Conservation (phyloP, 352 stramenopile species). For the Hyphochytrium catenoides region DNA sequence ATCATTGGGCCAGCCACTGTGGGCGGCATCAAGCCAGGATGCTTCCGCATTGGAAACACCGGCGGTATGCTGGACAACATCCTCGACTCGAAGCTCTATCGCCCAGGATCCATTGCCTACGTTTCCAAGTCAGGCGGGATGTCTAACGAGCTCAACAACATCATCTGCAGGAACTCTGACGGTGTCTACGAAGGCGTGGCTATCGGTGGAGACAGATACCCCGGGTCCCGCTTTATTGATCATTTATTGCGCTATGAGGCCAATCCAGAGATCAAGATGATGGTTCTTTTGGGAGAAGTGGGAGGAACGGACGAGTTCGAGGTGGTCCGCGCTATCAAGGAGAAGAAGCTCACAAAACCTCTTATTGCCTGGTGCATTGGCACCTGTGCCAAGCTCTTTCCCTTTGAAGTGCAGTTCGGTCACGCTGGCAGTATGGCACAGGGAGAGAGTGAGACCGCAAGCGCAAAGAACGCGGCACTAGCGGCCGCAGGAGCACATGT, state of each 20-base stretch:
- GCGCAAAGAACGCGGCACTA: slow-evolving; percentile 77
- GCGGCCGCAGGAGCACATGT: slow-evolving; percentile 68
- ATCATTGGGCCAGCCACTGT: slow-evolving; percentile 88
- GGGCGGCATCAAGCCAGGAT: slow-evolving; percentile 87
- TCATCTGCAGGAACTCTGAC: slow-evolving; percentile 83
- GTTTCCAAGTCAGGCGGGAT: slow-evolving; percentile 90
- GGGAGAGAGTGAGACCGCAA: slow-evolving; percentile 75
- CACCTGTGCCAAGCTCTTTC: slow-evolving; percentile 89
- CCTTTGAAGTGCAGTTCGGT: slow-evolving; percentile 91
- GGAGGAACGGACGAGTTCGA: slow-evolving; percentile 88
- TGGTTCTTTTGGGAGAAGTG: slow-evolving; percentile 86
- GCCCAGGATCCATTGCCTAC: slow-evolving; percentile 81
- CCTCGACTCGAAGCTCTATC: slow-evolving; percentile 88
- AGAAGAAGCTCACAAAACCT: slow-evolving; percentile 79
- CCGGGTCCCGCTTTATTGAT: slow-evolving; percentile 86
- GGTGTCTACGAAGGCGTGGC: slow-evolving; percentile 85
- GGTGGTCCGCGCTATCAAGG: slow-evolving; percentile 74
- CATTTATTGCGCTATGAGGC: slow-evolving; percentile 85
- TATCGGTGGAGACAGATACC: slow-evolving; percentile 85
- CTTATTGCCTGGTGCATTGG: slow-evolving; percentile 95
- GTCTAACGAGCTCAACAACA: slow-evolving; percentile 95
- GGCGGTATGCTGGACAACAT: slow-evolving; percentile 96
- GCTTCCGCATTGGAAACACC: slow-evolving; percentile 89
- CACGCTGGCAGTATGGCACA: slow-evolving; percentile 79
- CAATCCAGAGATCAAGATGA: slow-evolving; percentile 84